A percentile compares a stretch with the other conserved stretches of the same genome.
phyloP scores from a whole-genome alignment of 116 monocot genomes.

The Zostera marina region DNA sequence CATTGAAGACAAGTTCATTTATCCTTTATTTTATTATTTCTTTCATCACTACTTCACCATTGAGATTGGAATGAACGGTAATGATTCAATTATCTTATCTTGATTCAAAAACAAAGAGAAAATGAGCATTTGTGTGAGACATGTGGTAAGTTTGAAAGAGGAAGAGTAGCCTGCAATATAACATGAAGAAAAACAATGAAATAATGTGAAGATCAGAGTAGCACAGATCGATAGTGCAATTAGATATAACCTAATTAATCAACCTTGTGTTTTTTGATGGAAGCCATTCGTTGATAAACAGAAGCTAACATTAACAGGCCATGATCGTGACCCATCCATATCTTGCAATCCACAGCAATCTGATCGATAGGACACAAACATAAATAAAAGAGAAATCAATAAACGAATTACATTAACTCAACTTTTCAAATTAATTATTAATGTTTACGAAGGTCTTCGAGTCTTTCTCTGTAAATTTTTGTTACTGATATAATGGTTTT shows the following conservation, averaged over 20 bases:
- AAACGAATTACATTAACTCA: not conserved
- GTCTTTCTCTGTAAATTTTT: too few relatives aligned
- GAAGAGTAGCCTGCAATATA: slow-evolving; percentile 13
- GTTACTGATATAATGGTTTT: too few relatives aligned
- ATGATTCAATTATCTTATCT: too few relatives aligned
- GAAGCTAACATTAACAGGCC: not conserved
- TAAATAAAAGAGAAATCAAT: not conserved
- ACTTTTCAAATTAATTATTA: too few relatives aligned
- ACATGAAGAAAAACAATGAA: not conserved
- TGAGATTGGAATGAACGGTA: too few relatives aligned
- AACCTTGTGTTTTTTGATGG: slow-evolving; percentile 6
- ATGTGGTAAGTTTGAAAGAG: slow-evolving; percentile 13
- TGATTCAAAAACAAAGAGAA: slow-evolving; percentile 2
- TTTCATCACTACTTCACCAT: too few relatives aligned
- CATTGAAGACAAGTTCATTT: too few relatives aligned
- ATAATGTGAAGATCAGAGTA: not conserved
- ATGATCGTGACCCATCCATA: slow-evolving; percentile 9
- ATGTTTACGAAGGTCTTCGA: too few relatives aligned
- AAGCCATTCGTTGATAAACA: slow-evolving; percentile 1
- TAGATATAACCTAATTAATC: not conserved
- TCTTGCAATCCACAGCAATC: slow-evolving; percentile 14
- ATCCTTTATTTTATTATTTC: too few relatives aligned
- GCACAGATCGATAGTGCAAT: not conserved
- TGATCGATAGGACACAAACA: slow-evolving; percentile 3
- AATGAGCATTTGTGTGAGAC: slow-evolving; percentile 10